Base-by-base conservation (phyloP, 2,329 filamentous ascomycete genomes). In the Hysterium pulicare region DNA sequence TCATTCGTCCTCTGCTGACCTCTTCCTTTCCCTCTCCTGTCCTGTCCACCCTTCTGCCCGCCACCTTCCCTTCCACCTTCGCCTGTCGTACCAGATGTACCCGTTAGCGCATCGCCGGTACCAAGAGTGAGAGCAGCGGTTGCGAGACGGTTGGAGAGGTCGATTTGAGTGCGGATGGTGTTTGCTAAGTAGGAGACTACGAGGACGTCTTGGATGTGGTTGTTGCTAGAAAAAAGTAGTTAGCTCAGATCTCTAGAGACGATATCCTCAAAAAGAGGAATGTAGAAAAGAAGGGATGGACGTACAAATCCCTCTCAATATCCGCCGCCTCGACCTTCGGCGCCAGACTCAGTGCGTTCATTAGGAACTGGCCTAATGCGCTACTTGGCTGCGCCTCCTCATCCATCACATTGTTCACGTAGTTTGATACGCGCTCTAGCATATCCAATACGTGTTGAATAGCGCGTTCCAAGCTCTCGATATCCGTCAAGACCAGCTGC, bases 181-280 rank as follows among this genome's bases (percentile, higher is more conserved):
- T 97, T 98, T 68, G 93, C 90, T 53, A 98, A 81, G 76, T 98
- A 98, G 55, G 90, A 95, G 59, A 98, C 90, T 70, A 97, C 90
- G 54, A 98, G 83, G 48, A 98, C 90, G 69, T 98, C 93, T 76
- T 98, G 93, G 71, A 98, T 90, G 75, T 98, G 93, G 77, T 95
- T 95, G 82, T 98, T 98, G 82, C 79, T 82, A 63, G 30, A 37
- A 9, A 31, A 19, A 37, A 33, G 64, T 67, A 64, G 70, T 64
- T 45, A 59, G n/a, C 26, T 33, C n/a, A 36, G n/a, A 3, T 46
- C 16, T 20, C 10, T 41, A 23, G 41, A 13, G 24, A n/a, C n/a
- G n/a, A n/a, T n/a, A n/a, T n/a, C n/a, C n/a, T 19, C 5, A 33
- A 19, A 33, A 21, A 30, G 24, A 33, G 26, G n/a, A n/a, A 43